Conservation (phyloP, 192 early-diverging fungal genomes). For the Hyaloraphidium curvatum region DNA sequence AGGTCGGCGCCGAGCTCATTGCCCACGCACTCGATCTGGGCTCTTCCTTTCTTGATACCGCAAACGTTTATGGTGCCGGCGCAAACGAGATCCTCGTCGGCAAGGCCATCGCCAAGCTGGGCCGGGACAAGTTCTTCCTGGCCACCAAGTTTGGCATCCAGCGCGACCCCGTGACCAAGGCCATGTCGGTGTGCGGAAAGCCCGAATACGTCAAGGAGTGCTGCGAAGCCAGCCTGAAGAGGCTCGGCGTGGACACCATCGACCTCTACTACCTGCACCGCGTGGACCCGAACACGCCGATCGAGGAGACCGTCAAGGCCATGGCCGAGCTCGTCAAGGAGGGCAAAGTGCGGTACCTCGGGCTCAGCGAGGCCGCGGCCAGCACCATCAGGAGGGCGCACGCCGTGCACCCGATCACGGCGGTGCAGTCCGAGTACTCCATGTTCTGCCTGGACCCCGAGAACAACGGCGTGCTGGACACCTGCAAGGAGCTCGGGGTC, state of each 20-base stretch:
- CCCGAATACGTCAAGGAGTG: not conserved
- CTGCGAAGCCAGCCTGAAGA: conserved; percentile 9
- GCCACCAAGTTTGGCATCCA: not conserved
- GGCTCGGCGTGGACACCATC: conserved; percentile 13
- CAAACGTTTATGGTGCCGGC: no score
- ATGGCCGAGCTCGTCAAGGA: conserved; percentile 46
- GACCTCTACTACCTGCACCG: conserved; percentile 10
- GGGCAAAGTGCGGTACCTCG: conserved; percentile 40
- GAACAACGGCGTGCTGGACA: conserved; percentile 38
- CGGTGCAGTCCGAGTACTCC: conserved; percentile 12
- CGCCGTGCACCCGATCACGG: conserved; percentile 39
- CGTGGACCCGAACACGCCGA: conserved; percentile 20
- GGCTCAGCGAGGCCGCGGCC: conserved; percentile 35
- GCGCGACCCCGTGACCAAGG: not conserved
- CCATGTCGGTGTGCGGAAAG: not conserved
- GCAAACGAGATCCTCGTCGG: no score
- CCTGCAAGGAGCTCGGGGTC: conserved; percentile 53
- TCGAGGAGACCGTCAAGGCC: conserved; percentile 37
- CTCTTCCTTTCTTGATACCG: no score
- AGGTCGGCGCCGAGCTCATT: no score
- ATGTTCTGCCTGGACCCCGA: conserved; percentile 44
- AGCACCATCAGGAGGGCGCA: conserved; percentile 39
- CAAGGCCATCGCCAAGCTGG: no score
- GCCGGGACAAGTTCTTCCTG: no score
- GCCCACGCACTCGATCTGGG: no score